These are phyloP conservation scores for Casuarina equisetifolia DNA, from an alignment of 306 rosid species.

Conservation along the genomic window DNA sequence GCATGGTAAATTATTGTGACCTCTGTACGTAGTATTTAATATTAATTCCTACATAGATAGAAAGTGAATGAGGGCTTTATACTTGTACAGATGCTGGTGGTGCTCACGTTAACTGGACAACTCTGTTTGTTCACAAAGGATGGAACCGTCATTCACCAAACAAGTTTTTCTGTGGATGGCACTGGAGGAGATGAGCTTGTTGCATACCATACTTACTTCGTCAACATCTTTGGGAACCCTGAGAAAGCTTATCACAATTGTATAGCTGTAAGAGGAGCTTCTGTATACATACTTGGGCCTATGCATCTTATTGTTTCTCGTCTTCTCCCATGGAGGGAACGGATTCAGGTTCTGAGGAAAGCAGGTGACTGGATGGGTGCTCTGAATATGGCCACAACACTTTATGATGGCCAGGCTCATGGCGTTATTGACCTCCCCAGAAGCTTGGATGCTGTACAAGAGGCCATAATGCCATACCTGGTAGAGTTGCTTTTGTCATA, in stretches of 20 bases:
- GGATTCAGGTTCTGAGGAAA: conserved; percentile 73
- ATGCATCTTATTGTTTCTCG: conserved; percentile 74
- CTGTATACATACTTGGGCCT: conserved; percentile 86
- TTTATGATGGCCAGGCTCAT: conserved; percentile 92
- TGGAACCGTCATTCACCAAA: conserved; percentile 91
- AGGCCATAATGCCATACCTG: conserved; percentile 86
- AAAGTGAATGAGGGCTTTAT: conserved; percentile 22
- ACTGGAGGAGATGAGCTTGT: conserved; percentile 75
- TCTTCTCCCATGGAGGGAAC: conserved; percentile 98
- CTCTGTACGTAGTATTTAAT: conserved; percentile 27
- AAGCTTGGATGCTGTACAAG: conserved; percentile 84
- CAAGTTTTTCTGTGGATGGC: conserved; percentile 71
- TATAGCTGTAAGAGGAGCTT: conserved; percentile 89
- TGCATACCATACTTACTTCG: conserved; percentile 79
- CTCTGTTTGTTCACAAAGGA: conserved; percentile 80
- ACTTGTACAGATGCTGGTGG: conserved; percentile 81
- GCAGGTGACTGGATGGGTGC: conserved; percentile 99
- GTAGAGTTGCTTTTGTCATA: conserved; percentile 86
- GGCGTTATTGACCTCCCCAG: conserved; percentile 96
- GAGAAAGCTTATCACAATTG: conserved; percentile 94
- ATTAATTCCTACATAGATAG: conserved; percentile 11
- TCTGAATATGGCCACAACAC: conserved; percentile 91
- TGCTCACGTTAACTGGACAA: conserved; percentile 76
- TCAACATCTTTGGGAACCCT: conserved; percentile 79
- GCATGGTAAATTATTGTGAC: conserved; percentile 5